A percentile compares a stretch with the other conserved stretches of the same genome.
These are phyloP conservation scores for Podospora comata DNA, from an alignment of 495 filamentous ascomycete species.

Conservation along the genomic window DNA sequence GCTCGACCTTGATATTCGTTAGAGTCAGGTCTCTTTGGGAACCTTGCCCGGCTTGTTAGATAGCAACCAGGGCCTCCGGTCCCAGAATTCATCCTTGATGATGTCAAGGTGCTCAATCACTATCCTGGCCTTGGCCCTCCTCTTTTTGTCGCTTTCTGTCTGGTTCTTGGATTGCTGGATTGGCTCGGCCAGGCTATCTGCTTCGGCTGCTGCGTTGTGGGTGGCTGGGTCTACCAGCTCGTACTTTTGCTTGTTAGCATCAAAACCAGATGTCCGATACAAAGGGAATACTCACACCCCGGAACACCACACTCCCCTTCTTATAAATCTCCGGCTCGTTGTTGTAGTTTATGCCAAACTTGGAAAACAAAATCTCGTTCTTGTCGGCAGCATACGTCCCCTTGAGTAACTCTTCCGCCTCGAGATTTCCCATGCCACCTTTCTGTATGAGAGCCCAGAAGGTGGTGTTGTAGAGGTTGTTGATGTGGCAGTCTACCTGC, in stretches of 20 bases:
- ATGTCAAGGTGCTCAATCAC: constrained; percentile 84
- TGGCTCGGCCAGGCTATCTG: constrained; percentile 40
- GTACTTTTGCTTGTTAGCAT: constrained; percentile 35
- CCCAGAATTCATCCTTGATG: constrained; percentile 93
- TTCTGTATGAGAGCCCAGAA: constrained; percentile 85
- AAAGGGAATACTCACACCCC: constrained; percentile 58
- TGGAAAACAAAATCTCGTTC: constrained; percentile 90
- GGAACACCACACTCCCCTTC: constrained; percentile 86
- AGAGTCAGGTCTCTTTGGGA: constrained; percentile 47
- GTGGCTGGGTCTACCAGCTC: constrained; percentile 51
- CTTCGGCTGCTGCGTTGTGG: constrained; percentile 35
- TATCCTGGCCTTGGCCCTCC: constrained; percentile 69
- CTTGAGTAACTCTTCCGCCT: constrained; percentile 78
- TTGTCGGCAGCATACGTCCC: constrained; percentile 83
- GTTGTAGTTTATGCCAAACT: constrained; percentile 94
- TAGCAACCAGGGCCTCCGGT: constrained; percentile 78
- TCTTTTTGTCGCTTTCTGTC: constrained; percentile 72
- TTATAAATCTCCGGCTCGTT: constrained; percentile 88
- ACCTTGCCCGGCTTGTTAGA: constrained; percentile 68
- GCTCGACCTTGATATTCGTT: neutral
- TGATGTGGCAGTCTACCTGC: constrained; percentile 97
- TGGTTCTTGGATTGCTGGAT: constrained; percentile 66
- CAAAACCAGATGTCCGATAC: neutral
- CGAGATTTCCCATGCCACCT: constrained; percentile 67
- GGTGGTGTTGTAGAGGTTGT: constrained; percentile 96